Percentiles rank a stretch among this genome's conserved stretches.
Conservation (phyloP, 257 asterid genomes). For the Capsicum baccatum region DNA sequence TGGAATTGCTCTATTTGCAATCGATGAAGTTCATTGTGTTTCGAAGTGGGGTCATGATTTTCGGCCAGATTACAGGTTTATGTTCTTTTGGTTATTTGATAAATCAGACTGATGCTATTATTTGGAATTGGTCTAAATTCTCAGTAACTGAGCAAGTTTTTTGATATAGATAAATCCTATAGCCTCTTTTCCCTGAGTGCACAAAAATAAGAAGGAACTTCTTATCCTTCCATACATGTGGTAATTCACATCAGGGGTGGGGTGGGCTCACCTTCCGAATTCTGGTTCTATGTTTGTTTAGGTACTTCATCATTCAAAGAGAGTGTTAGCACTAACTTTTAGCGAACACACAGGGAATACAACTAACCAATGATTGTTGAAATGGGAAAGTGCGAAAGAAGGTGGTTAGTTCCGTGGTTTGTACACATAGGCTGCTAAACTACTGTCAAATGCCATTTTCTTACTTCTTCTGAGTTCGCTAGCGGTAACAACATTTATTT, state of each 20-base stretch:
- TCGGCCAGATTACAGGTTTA: constrained; percentile 84
- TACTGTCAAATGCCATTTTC: not conserved
- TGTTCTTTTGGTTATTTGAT: constrained; percentile 31
- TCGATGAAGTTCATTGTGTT: constrained; percentile 86
- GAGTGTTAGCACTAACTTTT: not conserved
- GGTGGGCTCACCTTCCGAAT: not conserved
- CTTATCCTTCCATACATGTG: not conserved
- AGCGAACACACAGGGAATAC: not conserved
- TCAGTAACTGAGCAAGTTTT: not conserved
- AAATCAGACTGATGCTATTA: not conserved
- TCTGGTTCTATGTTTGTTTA: constrained; percentile 7
- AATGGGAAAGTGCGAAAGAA: not conserved
- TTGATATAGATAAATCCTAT: not conserved
- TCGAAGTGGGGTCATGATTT: constrained; percentile 95
- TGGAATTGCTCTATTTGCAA: constrained; percentile 79
- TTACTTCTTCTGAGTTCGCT: not conserved
- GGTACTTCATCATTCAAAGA: not conserved
- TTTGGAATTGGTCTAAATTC: not conserved
- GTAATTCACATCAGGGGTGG: not conserved
- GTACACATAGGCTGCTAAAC: not conserved
- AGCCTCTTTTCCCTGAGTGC: not conserved
- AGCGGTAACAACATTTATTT: not conserved
- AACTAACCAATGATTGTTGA: not conserved
- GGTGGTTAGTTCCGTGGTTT: not conserved
- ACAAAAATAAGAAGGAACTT: not conserved